phyloP scores from a whole-genome alignment of 495 filamentous ascomycete species.

The Aspergillus ostianus region DNA sequence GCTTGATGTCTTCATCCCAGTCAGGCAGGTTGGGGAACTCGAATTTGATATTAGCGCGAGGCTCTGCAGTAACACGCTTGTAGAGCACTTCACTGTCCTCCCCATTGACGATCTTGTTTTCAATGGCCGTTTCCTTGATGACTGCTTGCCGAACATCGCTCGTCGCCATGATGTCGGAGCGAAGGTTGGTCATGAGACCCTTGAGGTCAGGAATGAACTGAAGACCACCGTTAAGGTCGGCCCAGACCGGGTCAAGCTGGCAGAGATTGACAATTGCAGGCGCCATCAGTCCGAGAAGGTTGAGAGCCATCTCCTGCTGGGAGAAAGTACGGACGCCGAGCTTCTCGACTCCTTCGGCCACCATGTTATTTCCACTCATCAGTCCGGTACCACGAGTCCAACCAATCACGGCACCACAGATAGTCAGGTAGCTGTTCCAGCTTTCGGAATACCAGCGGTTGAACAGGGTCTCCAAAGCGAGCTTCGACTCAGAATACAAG shows the following conservation, averaged over 20 bases:
- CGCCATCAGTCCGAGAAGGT: slow-evolving; percentile 93
- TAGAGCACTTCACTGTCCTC: slow-evolving; percentile 89
- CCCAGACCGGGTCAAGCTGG: slow-evolving; percentile 92
- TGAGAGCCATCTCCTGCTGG: slow-evolving; percentile 99
- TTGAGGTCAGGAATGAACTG: slow-evolving; percentile 99
- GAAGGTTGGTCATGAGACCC: slow-evolving; percentile 82
- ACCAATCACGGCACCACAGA: slow-evolving; percentile 97
- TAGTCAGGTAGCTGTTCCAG: slow-evolving; percentile 97
- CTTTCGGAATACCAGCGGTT: slow-evolving; percentile 97
- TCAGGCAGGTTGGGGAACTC: slow-evolving; percentile 86
- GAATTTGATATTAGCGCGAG: slow-evolving; percentile 95
- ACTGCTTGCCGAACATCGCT: slow-evolving; percentile 92
- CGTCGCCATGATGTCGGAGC: slow-evolving; percentile 89
- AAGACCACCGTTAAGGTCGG: slow-evolving; percentile 94
- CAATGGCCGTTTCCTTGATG: slow-evolving; percentile 91
- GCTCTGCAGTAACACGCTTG: slow-evolving; percentile 87
- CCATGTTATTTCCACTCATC: slow-evolving; percentile 98
- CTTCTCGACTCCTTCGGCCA: slow-evolving; percentile 93
- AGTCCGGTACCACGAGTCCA: slow-evolving; percentile 98
- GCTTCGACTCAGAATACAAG: slow-evolving; percentile 97
- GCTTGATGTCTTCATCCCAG: slow-evolving; percentile 87
- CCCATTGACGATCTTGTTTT: slow-evolving; percentile 97
- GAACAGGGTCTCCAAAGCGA: slow-evolving; percentile 95
- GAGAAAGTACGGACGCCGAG: slow-evolving; percentile 98
- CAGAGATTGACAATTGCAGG: slow-evolving; percentile 92